phyloP scores from a whole-genome alignment of 164 flowering plant species.

The Buxus sempervirens region DNA sequence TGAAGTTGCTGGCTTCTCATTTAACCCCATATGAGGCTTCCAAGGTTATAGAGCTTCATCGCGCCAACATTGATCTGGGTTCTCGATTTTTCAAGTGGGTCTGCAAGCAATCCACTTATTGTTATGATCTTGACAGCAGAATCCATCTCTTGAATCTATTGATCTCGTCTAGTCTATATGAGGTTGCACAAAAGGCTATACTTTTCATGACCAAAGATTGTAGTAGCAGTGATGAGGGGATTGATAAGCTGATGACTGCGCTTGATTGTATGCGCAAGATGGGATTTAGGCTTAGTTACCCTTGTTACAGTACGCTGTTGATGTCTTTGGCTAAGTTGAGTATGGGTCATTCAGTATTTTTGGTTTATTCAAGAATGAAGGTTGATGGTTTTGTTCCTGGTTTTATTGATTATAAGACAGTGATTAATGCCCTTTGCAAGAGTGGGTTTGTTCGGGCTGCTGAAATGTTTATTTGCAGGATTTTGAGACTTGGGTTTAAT shows the following conservation, averaged over 20 bases:
- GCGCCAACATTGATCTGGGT: slow-evolving; percentile 7
- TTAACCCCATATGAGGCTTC: slow-evolving; percentile 24
- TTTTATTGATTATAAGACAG: slow-evolving; percentile 23
- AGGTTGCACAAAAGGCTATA: slow-evolving; percentile 23
- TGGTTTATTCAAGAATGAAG: slow-evolving; percentile 26
- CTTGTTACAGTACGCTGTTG: slow-evolving; percentile 34
- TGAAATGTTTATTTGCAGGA: slow-evolving; percentile 26
- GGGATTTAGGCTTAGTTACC: slow-evolving; percentile 29
- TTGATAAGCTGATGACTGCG: slow-evolving; percentile 22
- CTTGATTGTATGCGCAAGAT: slow-evolving; percentile 16
- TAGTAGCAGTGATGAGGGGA: slow-evolving; percentile 11
- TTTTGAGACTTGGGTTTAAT: slow-evolving; percentile 25
- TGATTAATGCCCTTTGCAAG: slow-evolving; percentile 34
- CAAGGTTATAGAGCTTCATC: slow-evolving; percentile 22
- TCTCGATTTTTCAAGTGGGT: slow-evolving; percentile 30
- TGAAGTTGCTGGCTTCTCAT: slow-evolving; percentile 32
- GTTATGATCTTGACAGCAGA: slow-evolving; percentile 25
- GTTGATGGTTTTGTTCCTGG: slow-evolving; percentile 29
- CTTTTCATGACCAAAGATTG: slow-evolving; percentile 22
- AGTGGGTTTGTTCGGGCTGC: slow-evolving; percentile 24
- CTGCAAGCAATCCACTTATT: slow-evolving; percentile 33
- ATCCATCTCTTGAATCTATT: slow-evolving; percentile 19
- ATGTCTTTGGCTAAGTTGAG: slow-evolving; percentile 31
- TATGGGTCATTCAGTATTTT: slow-evolving; percentile 23
- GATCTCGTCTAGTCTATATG: slow-evolving; percentile 17